Evolutionary conservation across 2,329 filamentous ascomycete genomes (phyloP).

Genomic region (Epichloe amarillans): DNA sequence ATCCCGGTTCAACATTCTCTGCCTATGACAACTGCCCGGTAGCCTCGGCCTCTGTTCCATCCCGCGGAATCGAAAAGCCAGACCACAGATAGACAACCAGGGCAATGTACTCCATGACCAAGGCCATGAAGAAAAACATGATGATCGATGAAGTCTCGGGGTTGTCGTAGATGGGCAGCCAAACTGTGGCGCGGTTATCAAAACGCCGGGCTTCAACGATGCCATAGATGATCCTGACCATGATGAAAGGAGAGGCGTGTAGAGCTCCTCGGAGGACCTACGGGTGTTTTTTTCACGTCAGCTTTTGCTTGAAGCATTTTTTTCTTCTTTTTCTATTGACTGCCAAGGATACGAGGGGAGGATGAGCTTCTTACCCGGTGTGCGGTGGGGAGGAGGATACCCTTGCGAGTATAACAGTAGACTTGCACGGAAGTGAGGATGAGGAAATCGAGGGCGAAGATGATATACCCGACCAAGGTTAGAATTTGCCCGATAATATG

Average conservation of each 20-base stretch:
- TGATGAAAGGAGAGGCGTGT: conserved; percentile 11
- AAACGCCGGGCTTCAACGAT: conserved; percentile 9
- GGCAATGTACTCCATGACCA: conserved; percentile 9
- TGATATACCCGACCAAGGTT: conserved; percentile 11
- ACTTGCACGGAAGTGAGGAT: conserved; percentile 9
- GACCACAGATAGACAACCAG: conserved; percentile 8
- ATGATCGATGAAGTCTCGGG: conserved; percentile 2
- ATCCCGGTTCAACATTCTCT: no score
- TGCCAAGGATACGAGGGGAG: no score
- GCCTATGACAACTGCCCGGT: neutral
- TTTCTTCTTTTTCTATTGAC: neutral
- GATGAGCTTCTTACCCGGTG: conserved; percentile 4
- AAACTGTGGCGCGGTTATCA: conserved; percentile 2
- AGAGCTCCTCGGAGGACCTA: conserved; percentile 10
- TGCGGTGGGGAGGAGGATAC: conserved; percentile 8
- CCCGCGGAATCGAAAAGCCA: conserved; percentile 7
- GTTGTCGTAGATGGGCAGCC: conserved; percentile 10
- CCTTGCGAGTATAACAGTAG: conserved; percentile 7
- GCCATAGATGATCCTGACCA: conserved; percentile 11
- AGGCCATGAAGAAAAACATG: conserved; percentile 7
- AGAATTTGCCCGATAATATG: conserved; percentile 7
- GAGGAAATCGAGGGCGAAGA: conserved; percentile 10
- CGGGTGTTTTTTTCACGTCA: neutral
- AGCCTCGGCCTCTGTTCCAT: neutral
- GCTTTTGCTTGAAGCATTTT: neutral